Percentiles rank a stretch among this genome's conserved stretches.
Conservation (phyloP, 169 alveolate genomes). For the Plasmodium gonderi region DNA sequence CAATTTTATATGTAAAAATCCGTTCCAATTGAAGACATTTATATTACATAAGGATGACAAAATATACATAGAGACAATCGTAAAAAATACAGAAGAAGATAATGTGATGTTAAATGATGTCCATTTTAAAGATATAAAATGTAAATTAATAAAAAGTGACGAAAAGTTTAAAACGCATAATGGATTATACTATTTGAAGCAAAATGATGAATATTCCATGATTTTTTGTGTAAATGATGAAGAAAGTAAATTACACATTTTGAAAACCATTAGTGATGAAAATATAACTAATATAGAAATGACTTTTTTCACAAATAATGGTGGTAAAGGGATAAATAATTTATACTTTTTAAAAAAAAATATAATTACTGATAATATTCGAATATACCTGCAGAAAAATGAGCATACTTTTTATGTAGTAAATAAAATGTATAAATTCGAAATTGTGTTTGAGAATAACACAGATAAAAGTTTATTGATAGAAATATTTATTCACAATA, state of each 20-base stretch:
- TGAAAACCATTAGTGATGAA: conserved; percentile 17
- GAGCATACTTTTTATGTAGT: conserved; percentile 25
- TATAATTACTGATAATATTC: conserved; percentile 33
- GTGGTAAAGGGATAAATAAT: conserved; percentile 63
- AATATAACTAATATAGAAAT: conserved; percentile 68
- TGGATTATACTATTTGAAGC: conserved; percentile 54
- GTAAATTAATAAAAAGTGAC: conserved; percentile 41
- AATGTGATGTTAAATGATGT: conserved; percentile 43
- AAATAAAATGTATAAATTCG: conserved; percentile 55
- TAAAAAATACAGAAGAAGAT: conserved; percentile 52
- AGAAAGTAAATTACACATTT: conserved; percentile 50
- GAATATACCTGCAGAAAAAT: conserved; percentile 30
- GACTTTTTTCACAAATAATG: conserved; percentile 34
- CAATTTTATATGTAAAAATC: conserved; percentile 42
- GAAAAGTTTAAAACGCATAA: conserved; percentile 15
- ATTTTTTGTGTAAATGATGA: conserved; percentile 61
- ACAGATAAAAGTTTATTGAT: conserved; percentile 24
- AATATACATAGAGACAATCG: conserved; percentile 16
- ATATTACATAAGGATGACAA: conserved; percentile 45
- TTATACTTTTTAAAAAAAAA: conserved; percentile 50
- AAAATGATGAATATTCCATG: conserved; percentile 68
- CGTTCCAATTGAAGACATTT: conserved; percentile 20
- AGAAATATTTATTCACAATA: conserved; percentile 60
- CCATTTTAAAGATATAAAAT: conserved; percentile 22
- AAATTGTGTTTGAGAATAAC: conserved; percentile 69